These are phyloP conservation scores for Diaporthe sp. DNA, from an alignment of 2,329 filamentous ascomycete species.

Conservation along the genomic window DNA sequence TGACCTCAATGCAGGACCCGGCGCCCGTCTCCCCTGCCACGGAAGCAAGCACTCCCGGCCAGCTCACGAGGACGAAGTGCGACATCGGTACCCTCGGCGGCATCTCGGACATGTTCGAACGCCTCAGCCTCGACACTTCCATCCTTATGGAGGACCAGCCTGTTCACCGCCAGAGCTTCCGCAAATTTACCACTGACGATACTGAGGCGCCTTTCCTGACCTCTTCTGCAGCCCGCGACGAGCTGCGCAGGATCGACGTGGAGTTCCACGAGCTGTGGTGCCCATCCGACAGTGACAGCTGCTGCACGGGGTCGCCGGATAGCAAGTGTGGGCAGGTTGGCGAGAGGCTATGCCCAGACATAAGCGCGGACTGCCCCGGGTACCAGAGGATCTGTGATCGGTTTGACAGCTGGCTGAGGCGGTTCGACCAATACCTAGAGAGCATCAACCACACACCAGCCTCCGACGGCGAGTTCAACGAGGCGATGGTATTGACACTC, in stretches of 20 bases:
- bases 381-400: background rate
- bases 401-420: background rate
- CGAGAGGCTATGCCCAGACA: too few species aligned
- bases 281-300: background rate
- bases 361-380: too few species aligned
- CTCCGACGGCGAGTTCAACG: conserved; percentile 11
- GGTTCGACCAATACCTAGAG: conserved; percentile 11
- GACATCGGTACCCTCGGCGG: background rate
- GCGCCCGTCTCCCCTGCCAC: background rate
- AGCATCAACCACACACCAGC: conserved; percentile 14
- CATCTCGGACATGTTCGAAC: conserved; percentile 20
- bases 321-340: too few species aligned
- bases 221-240: conserved; percentile 1
- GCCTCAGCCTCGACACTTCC: conserved; percentile 17
- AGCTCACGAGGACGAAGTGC: background rate
- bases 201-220: background rate
- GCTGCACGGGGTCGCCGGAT: background rate
- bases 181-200: fast-evolving
- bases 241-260: background rate
- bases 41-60: background rate
- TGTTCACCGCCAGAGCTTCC: background rate
- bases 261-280: background rate
- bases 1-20: background rate
- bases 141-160: background rate
- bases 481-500: conserved; percentile 16